Conservation (phyloP, 2,329 filamentous ascomycete species). For the Fusarium equiseti region DNA sequence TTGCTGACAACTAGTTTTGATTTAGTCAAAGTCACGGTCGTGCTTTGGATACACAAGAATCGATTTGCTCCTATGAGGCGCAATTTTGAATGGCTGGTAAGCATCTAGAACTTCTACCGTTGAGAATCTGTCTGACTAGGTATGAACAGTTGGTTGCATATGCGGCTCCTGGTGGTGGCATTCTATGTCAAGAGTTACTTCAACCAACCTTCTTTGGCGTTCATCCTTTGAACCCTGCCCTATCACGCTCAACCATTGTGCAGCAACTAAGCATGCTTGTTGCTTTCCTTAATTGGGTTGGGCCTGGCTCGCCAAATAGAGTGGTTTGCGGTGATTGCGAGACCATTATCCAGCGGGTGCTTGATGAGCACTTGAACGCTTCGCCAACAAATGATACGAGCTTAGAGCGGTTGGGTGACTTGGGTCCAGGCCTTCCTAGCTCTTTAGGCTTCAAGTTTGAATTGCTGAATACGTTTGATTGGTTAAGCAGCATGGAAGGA, state of each 20-base stretch:
- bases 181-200: slow-evolving; percentile 64
- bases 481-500: slow-evolving; percentile 12
- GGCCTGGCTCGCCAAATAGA: slow-evolving; percentile 61
- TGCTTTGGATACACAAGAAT: slow-evolving; percentile 63
- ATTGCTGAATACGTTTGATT: slow-evolving; percentile 60
- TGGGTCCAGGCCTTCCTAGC: slow-evolving; percentile 51
- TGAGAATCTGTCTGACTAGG: not conserved
- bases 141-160: slow-evolving; percentile 61
- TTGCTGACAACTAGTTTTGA: slow-evolving; percentile 61
- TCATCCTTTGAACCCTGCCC: slow-evolving; percentile 49
- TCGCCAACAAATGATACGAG: slow-evolving; percentile 32
- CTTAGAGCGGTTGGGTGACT: slow-evolving; percentile 48
- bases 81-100: slow-evolving; percentile 64
- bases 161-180: slow-evolving; percentile 62
- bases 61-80: slow-evolving; percentile 56
- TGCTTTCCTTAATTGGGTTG: slow-evolving; percentile 64
- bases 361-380: slow-evolving; percentile 62
- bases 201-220: slow-evolving; percentile 55
- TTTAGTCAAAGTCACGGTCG: slow-evolving; percentile 60
- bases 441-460: slow-evolving; percentile 59
- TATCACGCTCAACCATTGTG: slow-evolving; percentile 62
- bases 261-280: slow-evolving; percentile 64
- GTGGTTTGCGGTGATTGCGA: slow-evolving; percentile 60
- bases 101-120: slow-evolving; percentile 7
- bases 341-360: slow-evolving; percentile 61